phyloP scores from a whole-genome alignment of 129 eudicot genomes.

The Smallanthus sonchifolius region DNA sequence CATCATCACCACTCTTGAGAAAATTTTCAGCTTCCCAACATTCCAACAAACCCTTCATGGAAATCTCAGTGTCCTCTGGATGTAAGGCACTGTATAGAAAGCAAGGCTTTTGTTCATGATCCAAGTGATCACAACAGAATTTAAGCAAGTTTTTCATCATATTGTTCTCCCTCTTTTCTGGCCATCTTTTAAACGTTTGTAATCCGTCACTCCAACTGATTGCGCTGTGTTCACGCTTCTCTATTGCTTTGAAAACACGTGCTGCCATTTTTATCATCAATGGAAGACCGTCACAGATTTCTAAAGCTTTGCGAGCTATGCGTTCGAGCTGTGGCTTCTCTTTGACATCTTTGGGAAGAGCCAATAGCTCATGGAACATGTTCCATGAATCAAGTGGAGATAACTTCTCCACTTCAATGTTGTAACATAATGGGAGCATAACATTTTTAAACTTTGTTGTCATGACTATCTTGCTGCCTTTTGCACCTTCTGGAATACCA shows the following conservation, averaged over 20 bases:
- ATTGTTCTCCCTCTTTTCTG: conserved; percentile 16
- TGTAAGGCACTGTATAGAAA: conserved; percentile 35
- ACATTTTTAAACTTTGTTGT: conserved; percentile 23
- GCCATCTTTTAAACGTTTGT: conserved; percentile 21
- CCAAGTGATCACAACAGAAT: conserved; percentile 26
- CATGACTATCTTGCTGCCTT: conserved; percentile 32
- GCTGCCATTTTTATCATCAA: conserved; percentile 34
- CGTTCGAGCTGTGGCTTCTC: conserved; percentile 17
- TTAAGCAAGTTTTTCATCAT: conserved; percentile 11
- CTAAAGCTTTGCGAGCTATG: conserved; percentile 11
- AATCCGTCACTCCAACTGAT: conserved; percentile 29
- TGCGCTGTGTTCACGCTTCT: conserved; percentile 14
- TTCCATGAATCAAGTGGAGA: conserved; percentile 23
- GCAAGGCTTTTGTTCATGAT: conserved; percentile 25
- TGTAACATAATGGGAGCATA: conserved; percentile 13
- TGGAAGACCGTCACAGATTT: conserved; percentile 30
- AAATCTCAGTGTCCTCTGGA: conserved; percentile 32
- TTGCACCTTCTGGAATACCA: conserved; percentile 25
- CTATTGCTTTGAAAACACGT: conserved; percentile 25
- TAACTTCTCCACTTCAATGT: conserved; percentile 19
- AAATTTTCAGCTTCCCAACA: conserved; percentile 41
- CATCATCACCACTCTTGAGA: conserved; percentile 15
- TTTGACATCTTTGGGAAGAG: not conserved
- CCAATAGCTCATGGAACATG: conserved; percentile 27
- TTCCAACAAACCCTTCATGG: conserved; percentile 21